These are phyloP conservation scores for Diospyros kaki DNA, from an alignment of 148 eudicot species.

Conservation along the genomic window DNA sequence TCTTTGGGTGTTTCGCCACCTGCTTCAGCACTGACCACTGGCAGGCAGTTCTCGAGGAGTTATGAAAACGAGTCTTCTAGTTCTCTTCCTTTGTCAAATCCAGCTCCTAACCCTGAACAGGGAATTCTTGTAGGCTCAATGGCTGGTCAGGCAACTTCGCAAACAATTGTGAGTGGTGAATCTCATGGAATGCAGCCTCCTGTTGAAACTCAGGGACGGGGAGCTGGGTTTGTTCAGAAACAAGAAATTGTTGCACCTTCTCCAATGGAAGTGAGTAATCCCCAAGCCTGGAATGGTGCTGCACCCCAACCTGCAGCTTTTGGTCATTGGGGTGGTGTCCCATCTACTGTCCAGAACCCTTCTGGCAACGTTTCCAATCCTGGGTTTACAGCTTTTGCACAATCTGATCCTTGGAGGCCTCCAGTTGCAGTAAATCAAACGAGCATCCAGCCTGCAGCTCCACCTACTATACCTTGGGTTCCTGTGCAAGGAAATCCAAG, in stretches of 20 bases:
- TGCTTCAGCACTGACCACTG: constrained; percentile 24
- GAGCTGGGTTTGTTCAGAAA: constrained; percentile 2
- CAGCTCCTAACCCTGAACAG: constrained; percentile 15
- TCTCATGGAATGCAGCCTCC: constrained; percentile 35
- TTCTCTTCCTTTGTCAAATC: constrained; percentile 11
- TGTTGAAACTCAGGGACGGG: constrained; percentile 37
- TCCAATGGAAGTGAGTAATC: constrained; percentile 3
- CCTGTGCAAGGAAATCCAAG: constrained; percentile 45
- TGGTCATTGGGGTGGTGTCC: constrained; percentile 51
- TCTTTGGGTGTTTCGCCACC: constrained; percentile 15
- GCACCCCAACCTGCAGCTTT: constrained; percentile 32
- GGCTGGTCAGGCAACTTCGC: constrained; percentile 31
- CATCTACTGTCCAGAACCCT: constrained; percentile 44
- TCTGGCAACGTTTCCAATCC: constrained; percentile 38
- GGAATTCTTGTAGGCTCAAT: constrained; percentile 17
- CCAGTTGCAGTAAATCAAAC: constrained; percentile 30
- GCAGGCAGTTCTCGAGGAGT: constrained; percentile 12
- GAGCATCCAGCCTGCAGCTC: constrained; percentile 21
- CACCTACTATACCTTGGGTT: constrained; percentile 44
- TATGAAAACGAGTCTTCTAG: constrained; percentile 14
- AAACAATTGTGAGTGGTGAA: constrained; percentile 21
- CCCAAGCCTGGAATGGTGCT: constrained; percentile 31
- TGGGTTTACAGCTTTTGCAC: constrained; percentile 33
- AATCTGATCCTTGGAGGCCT: constrained; percentile 49
- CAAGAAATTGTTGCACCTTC: constrained; percentile 15